Percentiles rank a stretch among this genome's conserved stretches.
Evolutionary conservation across 2,329 filamentous ascomycete species (phyloP).

Genomic region (Apiospora arundinis): DNA sequence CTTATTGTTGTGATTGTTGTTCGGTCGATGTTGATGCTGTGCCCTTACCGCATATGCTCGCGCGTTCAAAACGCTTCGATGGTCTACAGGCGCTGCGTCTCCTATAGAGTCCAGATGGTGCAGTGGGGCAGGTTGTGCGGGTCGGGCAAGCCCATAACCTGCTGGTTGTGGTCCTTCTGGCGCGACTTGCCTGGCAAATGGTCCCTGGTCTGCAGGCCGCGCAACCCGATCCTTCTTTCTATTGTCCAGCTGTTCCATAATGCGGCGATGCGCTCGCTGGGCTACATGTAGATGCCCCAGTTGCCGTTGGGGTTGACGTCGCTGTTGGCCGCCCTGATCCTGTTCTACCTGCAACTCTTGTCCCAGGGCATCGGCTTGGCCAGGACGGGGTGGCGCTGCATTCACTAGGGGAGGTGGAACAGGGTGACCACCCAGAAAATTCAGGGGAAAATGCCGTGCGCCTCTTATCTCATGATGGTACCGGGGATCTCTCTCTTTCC

Average conservation of each 20-base stretch:
- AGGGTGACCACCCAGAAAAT: not conserved
- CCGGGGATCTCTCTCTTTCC: conserved; percentile 9
- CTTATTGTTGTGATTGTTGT: not conserved
- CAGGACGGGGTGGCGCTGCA: not conserved
- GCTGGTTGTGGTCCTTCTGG: not conserved
- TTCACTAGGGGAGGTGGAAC: not conserved
- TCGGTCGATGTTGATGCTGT: not conserved
- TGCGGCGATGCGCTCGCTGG: not conserved
- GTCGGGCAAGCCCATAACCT: not conserved
- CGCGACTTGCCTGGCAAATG: not conserved
- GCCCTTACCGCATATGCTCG: not conserved
- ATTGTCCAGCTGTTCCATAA: not conserved
- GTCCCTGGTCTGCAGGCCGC: not conserved
- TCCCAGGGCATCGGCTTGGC: not conserved
- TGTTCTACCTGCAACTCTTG: not conserved
- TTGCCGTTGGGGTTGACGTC: not conserved
- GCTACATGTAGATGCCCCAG: not conserved
- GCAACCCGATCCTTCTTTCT: not conserved
- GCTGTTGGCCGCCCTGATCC: not conserved
- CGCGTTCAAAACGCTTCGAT: not conserved
- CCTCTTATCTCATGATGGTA: not conserved
- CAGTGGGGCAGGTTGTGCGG: not conserved
- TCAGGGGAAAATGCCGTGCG: not conserved
- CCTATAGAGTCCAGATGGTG: too few relatives aligned
- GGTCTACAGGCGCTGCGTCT: not conserved